Base-by-base conservation (phyloP, 2,329 filamentous ascomycete species). In the Hypoxylon sp. region DNA sequence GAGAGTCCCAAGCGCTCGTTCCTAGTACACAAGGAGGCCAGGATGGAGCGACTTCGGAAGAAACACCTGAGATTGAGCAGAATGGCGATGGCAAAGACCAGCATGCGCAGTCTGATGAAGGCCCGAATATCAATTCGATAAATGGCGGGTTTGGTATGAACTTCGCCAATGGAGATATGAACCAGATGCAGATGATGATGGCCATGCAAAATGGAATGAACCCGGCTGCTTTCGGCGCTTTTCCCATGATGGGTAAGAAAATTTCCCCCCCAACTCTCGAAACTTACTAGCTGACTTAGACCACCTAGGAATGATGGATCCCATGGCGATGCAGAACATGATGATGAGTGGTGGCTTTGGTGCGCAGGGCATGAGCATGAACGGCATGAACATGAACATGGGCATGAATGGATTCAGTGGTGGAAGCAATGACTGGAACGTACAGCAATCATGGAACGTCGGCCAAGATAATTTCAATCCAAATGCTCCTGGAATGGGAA, bases 391-490 rank as follows among this genome's bases (percentile, higher is more conserved):
- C 85, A 90, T 91, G 88, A 90, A 87, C 80, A 92, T 95, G 91
- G 86, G 87, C 78, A 87, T 92, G 88, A 83, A 75, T 76, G 88
- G 89, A 77, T 89, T 88, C 81, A 87, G 88, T 82, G 87, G 88
- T 81, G 86, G 87, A 78, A 85, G 90, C 87, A 88, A 90, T 87
- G 90, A 89, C 84, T 93, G 90, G 90, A 91, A 90, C 85, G 86
- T 86, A 84, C 90, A 91, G 83, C 90, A 92, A 83, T 88, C 90
- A 85, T 93, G 90, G 91, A 91, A 90, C 90, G 88, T 88, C 85
- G 88, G 88, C 85, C 90, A 91, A 90, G 90, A 92, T 92, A 93
- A 92, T 91, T 93, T 88, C 90, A 94, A 89, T 89, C 87, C 88
- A 91, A 93, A 88, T 91, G 89, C 88, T 87, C 87, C 88, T 86